phyloP scores from a whole-genome alignment of 768 basidiomycete species.

The Pseudohyphozyma bogoriensis region DNA sequence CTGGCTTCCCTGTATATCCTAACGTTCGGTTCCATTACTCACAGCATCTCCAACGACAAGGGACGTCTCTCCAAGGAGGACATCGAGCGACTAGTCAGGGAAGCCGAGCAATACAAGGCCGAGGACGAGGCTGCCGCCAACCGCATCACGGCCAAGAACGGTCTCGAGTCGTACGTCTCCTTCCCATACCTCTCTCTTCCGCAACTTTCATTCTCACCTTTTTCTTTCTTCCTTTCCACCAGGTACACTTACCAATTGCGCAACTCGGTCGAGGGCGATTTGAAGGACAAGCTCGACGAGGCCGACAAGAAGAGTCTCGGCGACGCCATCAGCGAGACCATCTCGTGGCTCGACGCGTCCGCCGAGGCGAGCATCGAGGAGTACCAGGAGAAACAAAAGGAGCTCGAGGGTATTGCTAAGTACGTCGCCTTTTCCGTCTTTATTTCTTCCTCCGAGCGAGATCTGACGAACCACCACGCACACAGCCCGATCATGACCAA shows the following conservation, averaged over 20 bases:
- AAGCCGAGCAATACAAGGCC: slow-evolving; percentile 87
- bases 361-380: slow-evolving; percentile 83
- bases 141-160: slow-evolving; percentile 80
- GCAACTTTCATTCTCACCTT: too few relatives aligned
- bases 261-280: slow-evolving; percentile 73
- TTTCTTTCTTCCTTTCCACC: too few relatives aligned
- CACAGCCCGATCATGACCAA: slow-evolving; percentile 36
- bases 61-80: slow-evolving; percentile 94
- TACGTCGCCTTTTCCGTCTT: too few relatives aligned
- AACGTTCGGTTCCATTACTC: too few relatives aligned
- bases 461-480: too few relatives aligned
- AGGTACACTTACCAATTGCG: slow-evolving; percentile 88
- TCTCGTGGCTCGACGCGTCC: slow-evolving; percentile 78
- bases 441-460: too few relatives aligned
- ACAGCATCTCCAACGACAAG: slow-evolving; percentile 93
- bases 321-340: slow-evolving; percentile 66
- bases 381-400: slow-evolving; percentile 68
- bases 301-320: slow-evolving; percentile 78
- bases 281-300: slow-evolving; percentile 75
- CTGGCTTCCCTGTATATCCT: too few relatives aligned
- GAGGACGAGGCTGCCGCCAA: slow-evolving; percentile 59
- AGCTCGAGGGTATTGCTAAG: too few relatives aligned
- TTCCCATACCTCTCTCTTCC: too few relatives aligned
- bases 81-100: slow-evolving; percentile 91
- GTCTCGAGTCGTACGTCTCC: slow-evolving; percentile 55